Conservation (phyloP, 345 rosid genomes). For the Arabidopsis suecica region DNA sequence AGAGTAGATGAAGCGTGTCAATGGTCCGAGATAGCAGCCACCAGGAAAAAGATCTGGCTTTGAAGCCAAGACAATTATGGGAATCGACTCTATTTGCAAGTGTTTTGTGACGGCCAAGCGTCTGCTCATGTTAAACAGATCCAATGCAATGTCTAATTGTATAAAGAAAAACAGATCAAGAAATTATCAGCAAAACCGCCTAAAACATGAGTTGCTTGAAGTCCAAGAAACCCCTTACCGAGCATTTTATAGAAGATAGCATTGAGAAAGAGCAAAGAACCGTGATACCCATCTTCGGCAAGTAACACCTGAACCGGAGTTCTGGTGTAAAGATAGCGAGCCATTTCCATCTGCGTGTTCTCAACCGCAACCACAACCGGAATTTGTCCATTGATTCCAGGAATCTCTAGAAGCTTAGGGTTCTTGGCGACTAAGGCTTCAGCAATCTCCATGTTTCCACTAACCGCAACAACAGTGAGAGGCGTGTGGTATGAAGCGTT, state of each 20-base stretch:
- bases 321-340: conserved; percentile 42
- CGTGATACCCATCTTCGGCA: conserved; percentile 40
- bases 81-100: conserved; percentile 41
- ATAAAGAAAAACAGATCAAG: conserved; percentile 9
- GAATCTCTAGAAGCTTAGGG: conserved; percentile 44
- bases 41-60: conserved; percentile 45
- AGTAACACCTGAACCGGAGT: conserved; percentile 44
- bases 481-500: conserved; percentile 45
- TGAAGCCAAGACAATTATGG: conserved; percentile 48
- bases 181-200: not conserved
- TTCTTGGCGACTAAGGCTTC: conserved; percentile 38
- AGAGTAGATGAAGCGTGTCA: conserved; percentile 42
- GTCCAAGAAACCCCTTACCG: conserved; percentile 34
- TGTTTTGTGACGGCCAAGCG: conserved; percentile 49
- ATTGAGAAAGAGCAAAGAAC: conserved; percentile 37
- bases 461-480: conserved; percentile 42
- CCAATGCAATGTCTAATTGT: conserved; percentile 41
- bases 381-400: conserved; percentile 42
- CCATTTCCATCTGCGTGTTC: conserved; percentile 45
- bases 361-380: conserved; percentile 44
- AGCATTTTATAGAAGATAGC: conserved; percentile 45
- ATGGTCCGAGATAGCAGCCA: conserved; percentile 42
- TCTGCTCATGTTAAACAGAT: conserved; percentile 35
- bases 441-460: conserved; percentile 47
- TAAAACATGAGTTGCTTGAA: conserved; percentile 11